These are phyloP conservation scores for Aquilaria yunnanensis DNA, from an alignment of 345 rosid species.

Conservation along the genomic window DNA sequence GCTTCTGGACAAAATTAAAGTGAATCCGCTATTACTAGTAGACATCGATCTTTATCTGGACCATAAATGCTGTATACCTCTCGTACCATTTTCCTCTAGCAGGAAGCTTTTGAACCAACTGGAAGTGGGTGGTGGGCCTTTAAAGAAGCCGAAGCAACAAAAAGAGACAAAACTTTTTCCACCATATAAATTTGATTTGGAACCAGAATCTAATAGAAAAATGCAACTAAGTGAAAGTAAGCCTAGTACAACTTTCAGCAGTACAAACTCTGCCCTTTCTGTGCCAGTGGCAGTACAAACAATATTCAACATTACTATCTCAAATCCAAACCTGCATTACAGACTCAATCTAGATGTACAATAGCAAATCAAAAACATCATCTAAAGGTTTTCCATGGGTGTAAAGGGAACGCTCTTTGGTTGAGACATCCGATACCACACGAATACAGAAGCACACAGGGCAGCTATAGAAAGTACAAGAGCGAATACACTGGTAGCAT, in stretches of 20 bases:
- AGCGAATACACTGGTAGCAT: slow-evolving; percentile 48
- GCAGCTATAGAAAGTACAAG: slow-evolving; percentile 58
- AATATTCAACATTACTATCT: slow-evolving; percentile 19
- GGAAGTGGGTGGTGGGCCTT: no score
- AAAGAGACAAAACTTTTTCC: no score
- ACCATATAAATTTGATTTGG: no score
- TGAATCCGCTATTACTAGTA: no score
- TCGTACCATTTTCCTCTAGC: no score
- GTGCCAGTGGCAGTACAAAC: slow-evolving; percentile 16
- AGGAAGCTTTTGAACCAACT: no score
- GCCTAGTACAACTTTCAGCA: slow-evolving; percentile 21
- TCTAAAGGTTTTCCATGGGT: slow-evolving; percentile 15
- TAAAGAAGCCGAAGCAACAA: no score
- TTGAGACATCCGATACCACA: slow-evolving; percentile 39
- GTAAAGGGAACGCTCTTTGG: slow-evolving; percentile 30
- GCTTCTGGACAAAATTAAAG: no score
- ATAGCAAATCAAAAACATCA: no score
- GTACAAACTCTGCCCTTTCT: slow-evolving; percentile 11
- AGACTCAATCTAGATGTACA: slow-evolving; percentile 1
- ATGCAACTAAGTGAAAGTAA: slow-evolving; percentile 7
- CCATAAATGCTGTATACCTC: no score
- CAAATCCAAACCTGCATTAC: slow-evolving; percentile 10
- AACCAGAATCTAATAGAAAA: slow-evolving; percentile 2
- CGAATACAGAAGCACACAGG: slow-evolving; percentile 53
- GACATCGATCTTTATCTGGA: no score